Base-by-base conservation (phyloP, 352 stramenopile genomes). In the Globisporangium recalcitrans region DNA sequence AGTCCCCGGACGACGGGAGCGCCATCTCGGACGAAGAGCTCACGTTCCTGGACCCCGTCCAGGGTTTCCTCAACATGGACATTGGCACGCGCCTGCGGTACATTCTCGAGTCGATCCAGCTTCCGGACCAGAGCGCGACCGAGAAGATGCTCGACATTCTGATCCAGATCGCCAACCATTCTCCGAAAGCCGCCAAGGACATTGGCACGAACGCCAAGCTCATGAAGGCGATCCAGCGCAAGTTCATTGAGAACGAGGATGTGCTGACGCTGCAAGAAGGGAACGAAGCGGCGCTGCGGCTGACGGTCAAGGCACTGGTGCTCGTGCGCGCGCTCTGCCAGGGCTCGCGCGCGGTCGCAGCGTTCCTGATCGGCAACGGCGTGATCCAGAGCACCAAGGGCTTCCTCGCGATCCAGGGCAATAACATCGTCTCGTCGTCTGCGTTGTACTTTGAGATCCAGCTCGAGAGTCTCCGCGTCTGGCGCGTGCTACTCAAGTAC, bases 141-240 rank as follows among this genome's bases (percentile, higher is more conserved):
- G 74, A 77, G 56, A 82, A 85, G 57, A 74, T 91, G 52, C 67
- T 91, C 4, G 81, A 88, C 16, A 82, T 91, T 6, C 47, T 87
- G 19, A 66, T 70, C 32, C 62, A 65, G 29, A 69, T 88, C 16
- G 74, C 72, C 19, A 69, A 64, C 13, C 78, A 91, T 53, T 91
- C 81, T 24, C 74, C 75, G 32, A 70, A 66, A 38, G 70, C 68
- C 38, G 73, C 77, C 10, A 70, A 81, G 24, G 65, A 75, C 14
- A 73, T 88, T 7, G 78, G 65, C n/a, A 77, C 69, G 10, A 81
- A 85, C 44, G 31, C 60, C 6, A 73, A 63, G 52, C 65, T 88
- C 10, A 32, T 87, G 24, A 74, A 77, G 40, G 49, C 71, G 24
- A 27, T 88, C 31, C 77, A 87, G 46, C 62, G 70, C 9, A 61